Base-by-base conservation (phyloP, 2,329 filamentous ascomycete genomes). In the Neocatenulostroma microsporum region DNA sequence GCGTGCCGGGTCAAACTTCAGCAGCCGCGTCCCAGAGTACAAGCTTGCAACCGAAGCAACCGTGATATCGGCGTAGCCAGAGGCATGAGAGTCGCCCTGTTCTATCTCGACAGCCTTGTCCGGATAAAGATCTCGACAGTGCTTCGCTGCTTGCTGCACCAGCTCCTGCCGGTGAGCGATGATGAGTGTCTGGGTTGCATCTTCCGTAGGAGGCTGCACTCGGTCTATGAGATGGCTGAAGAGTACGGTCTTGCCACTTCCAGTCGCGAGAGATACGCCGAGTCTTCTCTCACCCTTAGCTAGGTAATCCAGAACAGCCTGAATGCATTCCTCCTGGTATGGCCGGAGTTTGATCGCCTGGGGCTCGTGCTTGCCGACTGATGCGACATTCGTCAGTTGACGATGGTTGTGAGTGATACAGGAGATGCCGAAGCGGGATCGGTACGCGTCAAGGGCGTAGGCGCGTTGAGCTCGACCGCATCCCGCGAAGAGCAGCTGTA, bases 201-300 rank as follows among this genome's bases (percentile, higher is more conserved):
- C 56, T 20, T 71, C 58, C 34, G 68, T 66, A 9, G 67, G 68
- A 5, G 79, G 62, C 35, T 68, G 61, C 34, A 96, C 70, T 40
- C 84, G 81, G 52, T 84, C 78, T 44, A 98, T 94, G 30, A 98
- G 73, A 57, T 94, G 87, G 10, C 89, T 96, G 65, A 98, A 98
- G 51, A 98, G 88, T 56, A 98, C 83, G 10, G 87, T 94, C 59
- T 94, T 94, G 5, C 87, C 87, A 46, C 83, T 79, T 1, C 87
- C 87, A 3, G 87, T 94, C 2, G 87, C 87, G 15, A 94, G 62
- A 0, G 87, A 94, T 7, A 94, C 73, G 0, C 86, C 87, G 2
- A 94, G 65, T 12, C 87, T 73, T 50, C 83, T 85, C 47, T 86
- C 75, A 0, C 86, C 87, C 30, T 73, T 61, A 3, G 72, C 57